Evolutionary conservation across 192 early-diverging fungal species (phyloP).

Genomic region (Coemansia furcata): DNA sequence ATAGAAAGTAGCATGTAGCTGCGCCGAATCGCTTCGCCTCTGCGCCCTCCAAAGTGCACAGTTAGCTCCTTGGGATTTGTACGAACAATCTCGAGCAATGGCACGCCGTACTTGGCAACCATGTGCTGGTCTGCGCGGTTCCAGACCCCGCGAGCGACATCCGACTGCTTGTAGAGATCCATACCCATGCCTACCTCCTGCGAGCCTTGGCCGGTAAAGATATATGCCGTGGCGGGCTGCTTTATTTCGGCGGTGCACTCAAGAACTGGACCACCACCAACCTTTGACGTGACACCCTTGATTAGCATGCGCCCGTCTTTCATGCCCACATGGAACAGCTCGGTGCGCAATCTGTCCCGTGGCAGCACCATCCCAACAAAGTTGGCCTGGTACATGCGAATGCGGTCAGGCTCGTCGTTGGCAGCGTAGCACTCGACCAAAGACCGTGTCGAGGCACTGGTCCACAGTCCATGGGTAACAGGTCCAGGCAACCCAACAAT

Average conservation of each 20-base stretch:
- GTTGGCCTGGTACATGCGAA: conserved; percentile 71
- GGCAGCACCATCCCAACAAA: conserved; percentile 94
- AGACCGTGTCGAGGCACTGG: conserved; percentile 82
- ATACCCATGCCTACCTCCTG: conserved; percentile 97
- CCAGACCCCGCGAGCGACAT: conserved; percentile 84
- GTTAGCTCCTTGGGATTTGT: conserved; percentile 63
- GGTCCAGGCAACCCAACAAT: conserved; percentile 81
- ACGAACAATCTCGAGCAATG: conserved; percentile 87
- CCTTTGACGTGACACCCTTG: conserved; percentile 80
- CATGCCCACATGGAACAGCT: conserved; percentile 90
- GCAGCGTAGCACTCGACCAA: conserved; percentile 88
- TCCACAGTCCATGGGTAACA: conserved; percentile 96
- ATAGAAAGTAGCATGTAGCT: conserved; percentile 61
- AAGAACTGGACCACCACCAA: conserved; percentile 66
- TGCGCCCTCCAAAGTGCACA: conserved; percentile 82
- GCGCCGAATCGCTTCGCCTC: conserved; percentile 75
- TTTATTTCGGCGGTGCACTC: conserved; percentile 82
- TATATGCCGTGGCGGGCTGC: conserved; percentile 84
- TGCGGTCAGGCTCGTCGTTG: conserved; percentile 81
- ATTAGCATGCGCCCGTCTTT: conserved; percentile 86
- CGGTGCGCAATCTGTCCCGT: conserved; percentile 75
- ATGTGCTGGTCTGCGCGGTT: conserved; percentile 88
- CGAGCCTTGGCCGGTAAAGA: conserved; percentile 97
- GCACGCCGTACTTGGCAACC: conserved; percentile 79
- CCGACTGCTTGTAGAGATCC: conserved; percentile 80